These are phyloP conservation scores for Cystobasidium sp. DNA, from an alignment of 1,284 basidiomycete species.

Conservation along the genomic window DNA sequence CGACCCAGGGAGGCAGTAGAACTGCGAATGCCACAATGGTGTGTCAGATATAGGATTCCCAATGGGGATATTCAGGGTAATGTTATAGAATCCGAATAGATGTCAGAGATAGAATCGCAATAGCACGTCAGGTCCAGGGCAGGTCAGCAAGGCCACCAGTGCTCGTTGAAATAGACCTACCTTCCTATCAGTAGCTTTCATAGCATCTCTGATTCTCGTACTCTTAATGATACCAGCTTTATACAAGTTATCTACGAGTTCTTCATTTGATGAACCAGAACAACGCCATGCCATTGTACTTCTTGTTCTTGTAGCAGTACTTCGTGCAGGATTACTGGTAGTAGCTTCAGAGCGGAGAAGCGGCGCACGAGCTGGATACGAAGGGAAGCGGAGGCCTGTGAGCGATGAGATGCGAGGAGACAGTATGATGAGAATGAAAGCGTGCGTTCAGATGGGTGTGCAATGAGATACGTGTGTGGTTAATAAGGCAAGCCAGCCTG, in stretches of 20 bases:
- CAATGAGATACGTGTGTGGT: no score
- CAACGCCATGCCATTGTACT: conserved; percentile 77
- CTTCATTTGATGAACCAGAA: conserved; percentile 68
- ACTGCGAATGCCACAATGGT: background rate
- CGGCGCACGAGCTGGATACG: no score
- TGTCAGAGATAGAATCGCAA: no score
- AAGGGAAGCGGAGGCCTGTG: background rate
- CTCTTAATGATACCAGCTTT: conserved; percentile 65
- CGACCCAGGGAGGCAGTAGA: conserved; percentile 64
- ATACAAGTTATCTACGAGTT: conserved; percentile 72
- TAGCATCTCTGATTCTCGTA: conserved; percentile 65
- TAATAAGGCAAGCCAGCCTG: no score
- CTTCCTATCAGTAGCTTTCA: conserved; percentile 69
- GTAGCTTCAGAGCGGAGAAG: no score
- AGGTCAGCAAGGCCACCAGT: background rate
- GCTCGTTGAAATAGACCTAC: conserved; percentile 2
- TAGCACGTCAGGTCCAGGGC: no score
- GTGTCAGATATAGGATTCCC: background rate
- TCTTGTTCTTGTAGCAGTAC: background rate
- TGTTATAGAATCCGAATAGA: no score
- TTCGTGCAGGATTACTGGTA: background rate
- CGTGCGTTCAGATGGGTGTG: no score
- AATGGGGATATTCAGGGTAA: no score
- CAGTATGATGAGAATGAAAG: no score
- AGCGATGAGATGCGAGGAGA: background rate